Conservation (phyloP, 257 asterid genomes). For the Rhazya stricta region DNA sequence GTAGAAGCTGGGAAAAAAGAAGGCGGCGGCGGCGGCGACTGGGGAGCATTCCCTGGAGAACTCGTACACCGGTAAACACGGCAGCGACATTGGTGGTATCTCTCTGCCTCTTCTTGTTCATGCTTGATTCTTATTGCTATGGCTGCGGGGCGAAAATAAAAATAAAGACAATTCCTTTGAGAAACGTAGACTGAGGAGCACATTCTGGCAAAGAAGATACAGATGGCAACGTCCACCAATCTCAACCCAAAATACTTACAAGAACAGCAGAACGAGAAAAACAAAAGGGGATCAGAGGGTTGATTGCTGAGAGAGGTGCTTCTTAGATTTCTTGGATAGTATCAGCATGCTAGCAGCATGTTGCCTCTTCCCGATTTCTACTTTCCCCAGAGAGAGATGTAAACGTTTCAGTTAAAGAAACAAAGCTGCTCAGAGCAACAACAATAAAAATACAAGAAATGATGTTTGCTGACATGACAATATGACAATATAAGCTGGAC, state of each 20-base stretch:
- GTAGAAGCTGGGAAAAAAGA: conserved; percentile 30
- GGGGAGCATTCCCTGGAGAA: conserved; percentile 37
- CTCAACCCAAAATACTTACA: neutral
- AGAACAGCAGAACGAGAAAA: neutral
- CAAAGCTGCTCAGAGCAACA: neutral
- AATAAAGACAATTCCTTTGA: neutral
- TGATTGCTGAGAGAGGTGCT: neutral
- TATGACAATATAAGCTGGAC: neutral
- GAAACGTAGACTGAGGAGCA: neutral
- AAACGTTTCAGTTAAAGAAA: neutral
- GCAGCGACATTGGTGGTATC: conserved; percentile 7
- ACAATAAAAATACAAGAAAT: neutral
- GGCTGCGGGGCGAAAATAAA: neutral
- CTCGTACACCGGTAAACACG: conserved; percentile 30
- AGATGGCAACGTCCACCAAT: neutral
- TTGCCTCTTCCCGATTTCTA: neutral
- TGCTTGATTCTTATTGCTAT: neutral
- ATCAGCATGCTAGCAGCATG: neutral
- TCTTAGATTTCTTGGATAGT: neutral
- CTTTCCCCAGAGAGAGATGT: neutral
- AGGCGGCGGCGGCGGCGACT: conserved; percentile 45
- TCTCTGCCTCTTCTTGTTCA: conserved; percentile 41
- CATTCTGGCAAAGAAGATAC: neutral
- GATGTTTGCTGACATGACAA: neutral
- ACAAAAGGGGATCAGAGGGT: neutral